Base-by-base conservation (phyloP, 495 filamentous ascomycete species). In the Penicillium roqueforti region DNA sequence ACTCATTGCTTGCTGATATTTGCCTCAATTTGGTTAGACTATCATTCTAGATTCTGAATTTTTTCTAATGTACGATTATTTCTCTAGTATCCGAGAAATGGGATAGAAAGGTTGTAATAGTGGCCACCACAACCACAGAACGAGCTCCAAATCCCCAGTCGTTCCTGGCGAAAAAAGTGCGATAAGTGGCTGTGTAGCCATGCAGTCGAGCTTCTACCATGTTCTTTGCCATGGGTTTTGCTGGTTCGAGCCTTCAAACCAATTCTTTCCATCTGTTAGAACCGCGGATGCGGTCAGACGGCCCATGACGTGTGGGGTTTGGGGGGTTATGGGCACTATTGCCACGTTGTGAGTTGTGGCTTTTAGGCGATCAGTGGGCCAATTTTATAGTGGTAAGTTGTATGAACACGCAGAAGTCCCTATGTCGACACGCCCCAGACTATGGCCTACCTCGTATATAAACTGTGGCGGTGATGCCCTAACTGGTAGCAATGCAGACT, bases 291-390 rank as follows among this genome's bases (percentile, higher is more conserved):
- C 11, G 8, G 11, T 7, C 51, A 50, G 54, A 54, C 36, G 48
- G 42, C 39, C 39, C 31, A 57, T 57, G 58, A 60, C 54, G 54
- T 57, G 42, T 57, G 42, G 39, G 49, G 40, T 38, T 36, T 14
- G 22, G 32, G 54, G 23, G 38, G 14, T 25, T 41, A 29, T 28
- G 23, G 7, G 14, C 19, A 16, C 29, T 61, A 58, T 49, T 64
- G 52, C 61, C 61, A 64, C 58, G 26, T 11, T 16, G 40, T 16
- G 2, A 2, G 48, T 32, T 28, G 13, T 23, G 29, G 44, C 29
- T 9, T 29, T 22, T 9, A 23, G 44, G 29, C 19, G 29, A 18
- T 13, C 9, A 38, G 46, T 29, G 46, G 32, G 46, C 19, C 28
- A 22, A 20, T 25, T 37, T 28, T 23, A 14, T 45, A 31, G 18